Evolutionary conservation across 176 grass and related monocot genomes (phyloP), one percentile per base, ranked within the genome.

Genomic region (Dendrocalamus sinicus): DNA sequence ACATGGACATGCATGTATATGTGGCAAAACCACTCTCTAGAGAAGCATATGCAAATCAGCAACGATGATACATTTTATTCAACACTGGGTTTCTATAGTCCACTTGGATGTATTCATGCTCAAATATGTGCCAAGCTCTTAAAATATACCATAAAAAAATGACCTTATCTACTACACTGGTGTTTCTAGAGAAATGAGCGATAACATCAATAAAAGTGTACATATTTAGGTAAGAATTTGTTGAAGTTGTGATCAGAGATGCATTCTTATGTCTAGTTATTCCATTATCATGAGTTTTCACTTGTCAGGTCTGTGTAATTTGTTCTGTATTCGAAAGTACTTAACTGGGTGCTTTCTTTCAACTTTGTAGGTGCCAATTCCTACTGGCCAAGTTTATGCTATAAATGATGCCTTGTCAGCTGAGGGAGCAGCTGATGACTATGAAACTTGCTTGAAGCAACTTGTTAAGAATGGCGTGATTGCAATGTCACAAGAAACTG

Each of bases 361-460:
- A 57, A 85, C 32, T 68, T 80, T 78, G 10, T 40, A 99, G 96
- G 96, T 99, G 15, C 91, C 96, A 46, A 88, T 99, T 86, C 96
- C 93, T 43, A 28, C 70, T 40, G 72, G 82, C 41, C 93, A 99
- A 76, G 94, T 99, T 76, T 96, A 96, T 91, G 93, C 93, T 48
- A 99, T 99, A 74, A 99, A 99, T 86, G 96, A 99, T 73, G 64
- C 96, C 45, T 85, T 99, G 47, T 85, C 96, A 84, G 81, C 96
- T 71, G 93, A 99, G 53, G 93, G 91, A 84, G 96, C 96, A 64
- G 92, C 93, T 0, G 93, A 94, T 58, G 90, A 95, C 79, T 99
- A 99, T 54, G 96, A 99, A 87, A 55, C 60, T 60, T 69, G 85
- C 75, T 57, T 99, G 77, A 99, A 94, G 82, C 88, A 96, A 73